Evolutionary conservation across 371 early-diverging fungal genomes (phyloP).

Genomic region (Encephalitozoon romaleae): DNA sequence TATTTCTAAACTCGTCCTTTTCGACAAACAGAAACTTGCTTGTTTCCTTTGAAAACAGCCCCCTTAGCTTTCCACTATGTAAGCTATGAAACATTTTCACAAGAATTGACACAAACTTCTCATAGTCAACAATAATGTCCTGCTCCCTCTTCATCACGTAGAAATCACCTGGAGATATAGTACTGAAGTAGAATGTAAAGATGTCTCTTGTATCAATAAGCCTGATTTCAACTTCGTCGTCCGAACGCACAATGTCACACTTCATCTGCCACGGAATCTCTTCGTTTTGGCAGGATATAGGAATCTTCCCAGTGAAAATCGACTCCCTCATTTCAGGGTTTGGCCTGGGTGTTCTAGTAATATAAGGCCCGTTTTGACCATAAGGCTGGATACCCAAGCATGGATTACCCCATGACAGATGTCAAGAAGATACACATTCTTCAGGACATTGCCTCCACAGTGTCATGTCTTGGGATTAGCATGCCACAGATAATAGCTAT

Average conservation of each 20-base stretch:
- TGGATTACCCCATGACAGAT: not conserved
- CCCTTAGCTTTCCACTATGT: slow-evolving; percentile 33
- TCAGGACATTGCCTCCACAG: not conserved
- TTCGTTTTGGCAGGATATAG: slow-evolving; percentile 28
- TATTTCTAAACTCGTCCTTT: slow-evolving; percentile 60
- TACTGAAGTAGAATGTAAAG: slow-evolving; percentile 54
- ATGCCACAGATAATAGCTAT: slow-evolving; percentile 86
- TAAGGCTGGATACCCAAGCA: not conserved
- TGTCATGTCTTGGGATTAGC: slow-evolving; percentile 2
- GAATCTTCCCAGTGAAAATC: slow-evolving; percentile 51
- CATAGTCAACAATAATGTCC: slow-evolving; percentile 60
- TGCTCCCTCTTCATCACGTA: slow-evolving; percentile 60
- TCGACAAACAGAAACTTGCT: slow-evolving; percentile 56
- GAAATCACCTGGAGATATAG: slow-evolving; percentile 52
- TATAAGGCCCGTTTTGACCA: not conserved
- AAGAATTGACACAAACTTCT: slow-evolving; percentile 49
- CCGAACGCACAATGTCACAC: slow-evolving; percentile 40
- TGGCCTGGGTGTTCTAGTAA: not conserved
- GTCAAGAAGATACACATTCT: not conserved
- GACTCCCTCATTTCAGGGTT: slow-evolving; percentile 49
- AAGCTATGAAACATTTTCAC: slow-evolving; percentile 56
- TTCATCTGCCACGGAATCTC: slow-evolving; percentile 44
- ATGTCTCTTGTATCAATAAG: slow-evolving; percentile 54
- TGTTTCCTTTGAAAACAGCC: slow-evolving; percentile 33
- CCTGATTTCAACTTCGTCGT: slow-evolving; percentile 45